Evolutionary conservation across 768 basidiomycete species (phyloP), one percentile per base, ranked within the genome.

Genomic region (Trametes elegans): DNA sequence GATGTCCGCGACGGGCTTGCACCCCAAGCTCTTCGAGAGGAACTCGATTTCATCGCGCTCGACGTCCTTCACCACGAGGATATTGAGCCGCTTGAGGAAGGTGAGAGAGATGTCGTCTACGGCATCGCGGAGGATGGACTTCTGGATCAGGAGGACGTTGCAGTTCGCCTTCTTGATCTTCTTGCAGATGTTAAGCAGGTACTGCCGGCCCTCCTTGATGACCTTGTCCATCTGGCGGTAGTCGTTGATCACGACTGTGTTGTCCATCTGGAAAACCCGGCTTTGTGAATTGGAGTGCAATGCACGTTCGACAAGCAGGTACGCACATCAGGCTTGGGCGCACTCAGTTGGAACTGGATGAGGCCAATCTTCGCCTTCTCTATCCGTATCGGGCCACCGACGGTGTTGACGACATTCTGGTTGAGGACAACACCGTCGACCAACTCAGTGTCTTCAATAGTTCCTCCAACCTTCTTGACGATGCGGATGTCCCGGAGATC

Each of bases 171-270:
- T 98, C 73, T 98, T 99, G 74, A 99, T 98, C 74, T 94, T 95
- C 74, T 98, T 98, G 85, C 93, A 96, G 49, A 98, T 83, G 70
- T 94, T 98, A 66, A 99, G 85, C 54, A 99, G 82, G 71, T 99
- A 98, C 72, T 95, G 92, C 41, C 97, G 89, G 54, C 96, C 96
- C 73, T 99, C 97, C 73, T 99, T 98, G 74, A 99, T 88, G 55
- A 98, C 94, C 71, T 98, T 97, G 80, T 98, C 97, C 96, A 99
- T 98, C 71, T 98, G 97, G 16, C 97, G 88, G 75, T 99, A 99
- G 73, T 99, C 96, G 60, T 96, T 98, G 64, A 99, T 98, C 47
- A 98, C 89, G 39, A 99, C 94, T 5, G 96, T 98, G 77, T 99
- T 98, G 73, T 99, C 97, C 96, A 99, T 99, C 95, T 98, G 26